A percentile compares a stretch with the other conserved stretches of the same genome.
Evolutionary conservation across 78 protist genomes (phyloP).

Genomic region (Abeoforma whisleri): DNA sequence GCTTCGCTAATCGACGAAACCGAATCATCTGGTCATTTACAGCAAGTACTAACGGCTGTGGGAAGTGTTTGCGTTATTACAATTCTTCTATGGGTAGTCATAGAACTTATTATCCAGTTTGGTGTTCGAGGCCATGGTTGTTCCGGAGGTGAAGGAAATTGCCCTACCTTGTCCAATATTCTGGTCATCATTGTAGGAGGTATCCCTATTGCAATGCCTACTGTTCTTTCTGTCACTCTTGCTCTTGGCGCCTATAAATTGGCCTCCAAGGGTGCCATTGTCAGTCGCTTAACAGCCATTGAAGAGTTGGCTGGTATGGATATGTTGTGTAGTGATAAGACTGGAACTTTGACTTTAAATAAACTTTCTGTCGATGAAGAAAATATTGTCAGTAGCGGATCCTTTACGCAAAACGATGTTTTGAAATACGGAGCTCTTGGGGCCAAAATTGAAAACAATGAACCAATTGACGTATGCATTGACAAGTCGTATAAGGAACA

Average conservation of each 20-base stretch:
- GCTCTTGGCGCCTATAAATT: slow-evolving; percentile 74
- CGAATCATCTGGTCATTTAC: slow-evolving; percentile 55
- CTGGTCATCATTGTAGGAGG: slow-evolving; percentile 59
- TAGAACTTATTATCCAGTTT: slow-evolving; percentile 52
- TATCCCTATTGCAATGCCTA: slow-evolving; percentile 71
- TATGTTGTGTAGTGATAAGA: slow-evolving; percentile 75
- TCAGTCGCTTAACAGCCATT: slow-evolving; percentile 66
- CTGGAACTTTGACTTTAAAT: slow-evolving; percentile 90
- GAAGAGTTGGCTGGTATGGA: slow-evolving; percentile 49
- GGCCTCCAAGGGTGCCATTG: slow-evolving; percentile 62
- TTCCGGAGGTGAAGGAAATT: slow-evolving; percentile 14
- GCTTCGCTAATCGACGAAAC: slow-evolving; percentile 56
- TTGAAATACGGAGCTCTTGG: slow-evolving; percentile 37
- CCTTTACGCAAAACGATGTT: slow-evolving; percentile 40
- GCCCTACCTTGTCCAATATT: slow-evolving; percentile 49
- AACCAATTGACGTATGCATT: slow-evolving; percentile 62
- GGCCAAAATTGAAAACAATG: slow-evolving; percentile 49
- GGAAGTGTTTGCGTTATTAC: slow-evolving; percentile 58
- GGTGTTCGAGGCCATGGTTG: slow-evolving; percentile 33
- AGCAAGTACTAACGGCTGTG: slow-evolving; percentile 49
- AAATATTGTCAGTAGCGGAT: slow-evolving; percentile 1
- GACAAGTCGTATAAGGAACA: slow-evolving; percentile 32
- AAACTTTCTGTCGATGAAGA: slow-evolving; percentile 68
- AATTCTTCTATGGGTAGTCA: slow-evolving; percentile 52
- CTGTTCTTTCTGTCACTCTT: slow-evolving; percentile 68